Evolutionary conservation across 129 eudicot genomes (phyloP).

Genomic region (Centaurea solstitialis): DNA sequence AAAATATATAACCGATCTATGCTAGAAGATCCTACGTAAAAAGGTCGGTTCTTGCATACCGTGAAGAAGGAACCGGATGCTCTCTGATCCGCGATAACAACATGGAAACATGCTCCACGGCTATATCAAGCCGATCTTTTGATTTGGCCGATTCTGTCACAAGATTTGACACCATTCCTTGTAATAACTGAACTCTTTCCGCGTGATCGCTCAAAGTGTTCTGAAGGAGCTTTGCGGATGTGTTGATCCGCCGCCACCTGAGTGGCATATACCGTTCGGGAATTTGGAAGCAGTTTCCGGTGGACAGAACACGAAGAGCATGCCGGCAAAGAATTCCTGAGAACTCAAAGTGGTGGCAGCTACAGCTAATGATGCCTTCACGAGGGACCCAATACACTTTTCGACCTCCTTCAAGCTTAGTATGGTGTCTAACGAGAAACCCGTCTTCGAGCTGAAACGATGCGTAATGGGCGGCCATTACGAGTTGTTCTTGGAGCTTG

Average conservation of each 20-base stretch:
- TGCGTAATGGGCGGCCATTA: slow-evolving; percentile 96
- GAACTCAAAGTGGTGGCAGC: slow-evolving; percentile 94
- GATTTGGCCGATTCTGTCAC: slow-evolving; percentile 86
- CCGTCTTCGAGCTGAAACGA: slow-evolving; percentile 88
- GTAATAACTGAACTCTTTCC: slow-evolving; percentile 74
- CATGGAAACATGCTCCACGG: slow-evolving; percentile 76
- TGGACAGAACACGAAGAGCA: slow-evolving; percentile 86
- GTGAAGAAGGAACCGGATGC: slow-evolving; percentile 58
- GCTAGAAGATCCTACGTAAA: slow-evolving; percentile 31
- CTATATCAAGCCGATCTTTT: slow-evolving; percentile 76
- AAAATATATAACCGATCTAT: background rate
- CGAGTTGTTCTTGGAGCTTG: slow-evolving; percentile 96
- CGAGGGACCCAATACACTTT: slow-evolving; percentile 91
- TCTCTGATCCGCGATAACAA: slow-evolving; percentile 76
- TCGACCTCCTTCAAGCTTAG: slow-evolving; percentile 86
- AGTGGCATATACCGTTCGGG: slow-evolving; percentile 91
- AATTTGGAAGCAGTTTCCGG: slow-evolving; percentile 94
- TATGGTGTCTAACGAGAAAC: slow-evolving; percentile 91
- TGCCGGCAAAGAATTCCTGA: slow-evolving; percentile 96
- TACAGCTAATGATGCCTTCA: slow-evolving; percentile 81
- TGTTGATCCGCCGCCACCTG: slow-evolving; percentile 77
- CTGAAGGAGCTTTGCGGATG: slow-evolving; percentile 50
- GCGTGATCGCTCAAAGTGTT: slow-evolving; percentile 52
- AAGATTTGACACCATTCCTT: slow-evolving; percentile 80
- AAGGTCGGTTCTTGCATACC: slow-evolving; percentile 46